Conservation (phyloP, 129 eudicot genomes). For the Chrysanthemum makinoi region DNA sequence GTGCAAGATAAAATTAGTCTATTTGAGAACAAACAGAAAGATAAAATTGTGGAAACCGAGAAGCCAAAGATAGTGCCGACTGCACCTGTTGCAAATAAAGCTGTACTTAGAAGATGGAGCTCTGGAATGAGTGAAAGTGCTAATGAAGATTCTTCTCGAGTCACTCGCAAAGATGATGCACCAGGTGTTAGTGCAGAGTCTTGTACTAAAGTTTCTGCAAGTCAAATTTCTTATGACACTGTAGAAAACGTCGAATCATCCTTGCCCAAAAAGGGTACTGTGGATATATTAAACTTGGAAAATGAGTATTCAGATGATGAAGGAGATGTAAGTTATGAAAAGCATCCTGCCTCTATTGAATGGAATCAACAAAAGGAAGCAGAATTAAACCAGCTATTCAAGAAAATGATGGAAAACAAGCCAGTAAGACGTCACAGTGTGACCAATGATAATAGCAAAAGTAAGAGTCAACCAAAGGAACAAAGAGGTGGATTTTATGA, state of each 20-base stretch:
- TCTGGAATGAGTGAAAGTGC: slow-evolving; percentile 71
- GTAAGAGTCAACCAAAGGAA: slow-evolving; percentile 36
- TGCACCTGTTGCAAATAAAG: slow-evolving; percentile 52
- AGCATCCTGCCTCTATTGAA: slow-evolving; percentile 55
- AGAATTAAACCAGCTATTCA: slow-evolving; percentile 76
- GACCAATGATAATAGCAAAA: slow-evolving; percentile 38
- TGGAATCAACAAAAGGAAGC: slow-evolving; percentile 96
- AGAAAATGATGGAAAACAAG: slow-evolving; percentile 80
- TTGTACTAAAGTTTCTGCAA: slow-evolving; percentile 11
- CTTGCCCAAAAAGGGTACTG: slow-evolving; percentile 31
- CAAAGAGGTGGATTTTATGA: slow-evolving; percentile 70
- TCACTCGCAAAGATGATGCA: slow-evolving; percentile 26
- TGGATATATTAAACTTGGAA: slow-evolving; percentile 26
- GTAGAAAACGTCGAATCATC: slow-evolving; percentile 32
- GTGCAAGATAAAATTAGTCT: slow-evolving; percentile 94
- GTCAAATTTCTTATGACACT: slow-evolving; percentile 33
- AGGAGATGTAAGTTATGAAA: slow-evolving; percentile 25
- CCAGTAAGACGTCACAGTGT: slow-evolving; percentile 49
- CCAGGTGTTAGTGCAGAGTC: slow-evolving; percentile 28
- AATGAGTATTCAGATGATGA: slow-evolving; percentile 36
- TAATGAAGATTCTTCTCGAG: slow-evolving; percentile 34
- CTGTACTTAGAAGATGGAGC: slow-evolving; percentile 98
- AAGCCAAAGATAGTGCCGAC: slow-evolving; percentile 46
- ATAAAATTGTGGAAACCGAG: slow-evolving; percentile 46
- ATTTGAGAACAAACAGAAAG: slow-evolving; percentile 86